A percentile compares a stretch with the other conserved stretches of the same genome.
Conservation (phyloP, 306 rosid species). For the Castanopsis chinensis region DNA sequence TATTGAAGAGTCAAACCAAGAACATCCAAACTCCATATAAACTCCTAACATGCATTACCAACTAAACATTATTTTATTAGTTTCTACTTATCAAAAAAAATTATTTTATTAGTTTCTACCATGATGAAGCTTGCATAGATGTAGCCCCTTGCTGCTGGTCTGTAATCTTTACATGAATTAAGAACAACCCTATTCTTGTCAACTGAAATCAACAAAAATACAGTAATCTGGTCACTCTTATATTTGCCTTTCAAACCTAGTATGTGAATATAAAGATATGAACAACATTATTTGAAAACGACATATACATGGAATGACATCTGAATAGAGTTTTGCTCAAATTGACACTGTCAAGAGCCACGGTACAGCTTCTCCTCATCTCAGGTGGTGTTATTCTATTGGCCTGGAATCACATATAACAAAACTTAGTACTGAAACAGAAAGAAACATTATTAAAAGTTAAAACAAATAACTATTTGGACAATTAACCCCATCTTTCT, state of each 20-base stretch:
- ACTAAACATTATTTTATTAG: neutral
- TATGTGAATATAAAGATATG: too few species aligned
- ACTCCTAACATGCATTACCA: neutral
- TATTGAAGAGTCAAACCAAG: constrained; percentile 14
- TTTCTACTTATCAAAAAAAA: too few species aligned
- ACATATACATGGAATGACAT: constrained; percentile 68
- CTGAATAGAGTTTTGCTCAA: too few species aligned
- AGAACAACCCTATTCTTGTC: constrained; percentile 72
- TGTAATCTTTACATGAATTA: constrained; percentile 65
- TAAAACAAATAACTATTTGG: too few species aligned
- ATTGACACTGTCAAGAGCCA: too few species aligned
- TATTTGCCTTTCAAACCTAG: neutral
- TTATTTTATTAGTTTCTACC: constrained; percentile 45
- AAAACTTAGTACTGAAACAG: too few species aligned
- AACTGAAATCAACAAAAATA: constrained; percentile 46
- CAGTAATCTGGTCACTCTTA: neutral
- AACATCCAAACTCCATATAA: neutral
- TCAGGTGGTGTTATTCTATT: too few species aligned
- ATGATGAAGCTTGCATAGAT: constrained; percentile 77
- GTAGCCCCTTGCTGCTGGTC: constrained; percentile 81
- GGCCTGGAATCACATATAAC: too few species aligned
- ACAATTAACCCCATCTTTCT: too few species aligned
- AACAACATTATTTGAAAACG: neutral
- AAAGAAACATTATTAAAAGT: too few species aligned
- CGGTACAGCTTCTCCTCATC: too few species aligned